Base-by-base conservation (phyloP, 129 eudicot species). In the Flaveria robusta region DNA sequence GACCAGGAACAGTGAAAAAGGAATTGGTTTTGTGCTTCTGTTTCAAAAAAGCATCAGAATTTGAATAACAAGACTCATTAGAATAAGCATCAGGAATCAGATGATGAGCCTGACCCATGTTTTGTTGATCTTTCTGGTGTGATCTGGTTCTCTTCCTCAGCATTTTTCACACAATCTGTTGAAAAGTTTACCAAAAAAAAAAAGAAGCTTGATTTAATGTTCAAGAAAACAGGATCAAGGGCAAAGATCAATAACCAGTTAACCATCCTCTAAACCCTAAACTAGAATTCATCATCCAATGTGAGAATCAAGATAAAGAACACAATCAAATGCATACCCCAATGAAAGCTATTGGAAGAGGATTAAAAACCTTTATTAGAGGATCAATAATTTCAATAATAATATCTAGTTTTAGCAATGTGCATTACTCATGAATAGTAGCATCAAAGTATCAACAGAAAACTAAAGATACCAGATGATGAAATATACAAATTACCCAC, bases 111-210 rank as follows among this genome's bases (percentile, higher is more conserved):
- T 78, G 79, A 74, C 84, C 84, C 80, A 56, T 74, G 75, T 80
- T 80, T 80, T 80, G 84, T 74, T 90, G 98, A 82, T 87, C 93
- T 83, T 91, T 93, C 71, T 91, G 98, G 74, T 81, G 84, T 79
- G 97, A 90, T 87, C 97, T 90, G 66, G 80, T 72, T 72, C 97
- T 91, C 82, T 91, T 94, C 82, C 91, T 94, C 91, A 94, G 82
- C 97, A 94, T 91, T 82, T 62, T 88, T 78, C 83, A 56, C 75
- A 50, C 63, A 58, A 56, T 81, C 81, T 76, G 79, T 51, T 58
- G 56, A 75, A 50, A 59, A 12, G 9, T 18, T 64, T 22, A 70
- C 42, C 39, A 65, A 50, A 64, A 50, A 65, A 55, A 71, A 34
- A 34, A 34, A n/a, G n/a, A n/a, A 4, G 49, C 49, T 70, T 64